Conservation (phyloP, 179 eudicot genomes). For the Beta corolliflora region DNA sequence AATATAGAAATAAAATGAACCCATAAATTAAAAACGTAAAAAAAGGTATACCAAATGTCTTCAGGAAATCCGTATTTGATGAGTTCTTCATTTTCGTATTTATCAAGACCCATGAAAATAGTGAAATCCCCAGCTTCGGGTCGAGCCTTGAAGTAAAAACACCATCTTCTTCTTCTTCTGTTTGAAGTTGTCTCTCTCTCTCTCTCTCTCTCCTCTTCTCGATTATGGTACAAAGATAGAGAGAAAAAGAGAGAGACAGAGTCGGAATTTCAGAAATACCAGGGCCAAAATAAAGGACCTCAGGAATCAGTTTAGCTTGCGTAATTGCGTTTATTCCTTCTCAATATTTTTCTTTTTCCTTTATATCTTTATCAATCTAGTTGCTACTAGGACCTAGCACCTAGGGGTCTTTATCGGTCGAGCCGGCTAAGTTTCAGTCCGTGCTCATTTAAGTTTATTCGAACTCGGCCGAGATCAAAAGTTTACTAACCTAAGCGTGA, state of each 20-base stretch:
- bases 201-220: background rate
- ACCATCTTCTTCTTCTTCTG: slow-evolving; percentile 51
- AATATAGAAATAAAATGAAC: background rate
- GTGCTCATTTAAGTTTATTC: too few relatives aligned
- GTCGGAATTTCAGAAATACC: background rate
- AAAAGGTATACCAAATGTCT: slow-evolving; percentile 69
- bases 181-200: background rate
- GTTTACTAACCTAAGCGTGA: too few relatives aligned
- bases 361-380: background rate
- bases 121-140: slow-evolving; percentile 94
- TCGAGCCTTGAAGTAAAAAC: slow-evolving; percentile 93
- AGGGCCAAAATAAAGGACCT: background rate
- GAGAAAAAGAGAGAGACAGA: slow-evolving; percentile 9
- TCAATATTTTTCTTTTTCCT: background rate
- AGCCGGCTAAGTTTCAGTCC: too few relatives aligned
- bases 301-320: background rate
- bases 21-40: background rate
- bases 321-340: background rate
- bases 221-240: background rate
- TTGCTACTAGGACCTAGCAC: too few relatives aligned
- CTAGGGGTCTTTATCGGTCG: too few relatives aligned
- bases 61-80: slow-evolving; percentile 94
- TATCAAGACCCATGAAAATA: slow-evolving; percentile 95
- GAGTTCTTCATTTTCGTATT: slow-evolving; percentile 91
- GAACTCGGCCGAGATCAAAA: too few relatives aligned